phyloP scores from a whole-genome alignment of 129 eudicot genomes.

The Rutidosis leptorrhynchoides region DNA sequence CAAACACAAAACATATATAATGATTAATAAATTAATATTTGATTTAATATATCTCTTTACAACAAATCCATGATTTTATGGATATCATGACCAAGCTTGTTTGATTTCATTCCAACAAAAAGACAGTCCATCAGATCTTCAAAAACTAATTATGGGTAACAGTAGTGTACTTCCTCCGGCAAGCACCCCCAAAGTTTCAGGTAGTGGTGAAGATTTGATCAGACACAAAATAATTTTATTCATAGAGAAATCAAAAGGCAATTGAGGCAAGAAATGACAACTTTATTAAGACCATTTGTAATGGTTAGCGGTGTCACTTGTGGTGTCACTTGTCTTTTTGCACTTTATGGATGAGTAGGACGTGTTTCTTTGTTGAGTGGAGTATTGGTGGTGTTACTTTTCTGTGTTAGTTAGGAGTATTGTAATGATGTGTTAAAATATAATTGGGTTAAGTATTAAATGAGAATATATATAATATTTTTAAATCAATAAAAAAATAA shows the following conservation, averaged over 20 bases:
- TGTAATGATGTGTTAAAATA: too few species aligned
- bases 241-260: slow-evolving; percentile 64
- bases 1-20: slow-evolving; percentile 26
- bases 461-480: too few species aligned
- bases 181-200: neutral
- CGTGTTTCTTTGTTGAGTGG: too few species aligned
- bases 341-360: too few species aligned
- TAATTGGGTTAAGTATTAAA: too few species aligned
- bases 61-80: slow-evolving; percentile 32
- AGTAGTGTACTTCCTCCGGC: neutral
- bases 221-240: slow-evolving; percentile 34
- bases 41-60: too few species aligned
- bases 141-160: slow-evolving; percentile 3
- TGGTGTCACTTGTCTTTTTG: too few species aligned
- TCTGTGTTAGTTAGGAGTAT: too few species aligned
- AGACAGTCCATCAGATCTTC: slow-evolving; percentile 25
- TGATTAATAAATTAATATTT: slow-evolving; percentile 35
- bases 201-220: slow-evolving; percentile 10
- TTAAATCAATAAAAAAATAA: too few species aligned
- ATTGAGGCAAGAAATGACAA: slow-evolving; percentile 69
- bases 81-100: slow-evolving; percentile 29
- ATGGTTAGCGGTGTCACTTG: too few species aligned
- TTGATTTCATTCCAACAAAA: slow-evolving; percentile 31
- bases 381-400: too few species aligned
- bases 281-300: too few species aligned